Conservation (phyloP, 78 protist genomes). For the Dictyostelium citrinum region DNA sequence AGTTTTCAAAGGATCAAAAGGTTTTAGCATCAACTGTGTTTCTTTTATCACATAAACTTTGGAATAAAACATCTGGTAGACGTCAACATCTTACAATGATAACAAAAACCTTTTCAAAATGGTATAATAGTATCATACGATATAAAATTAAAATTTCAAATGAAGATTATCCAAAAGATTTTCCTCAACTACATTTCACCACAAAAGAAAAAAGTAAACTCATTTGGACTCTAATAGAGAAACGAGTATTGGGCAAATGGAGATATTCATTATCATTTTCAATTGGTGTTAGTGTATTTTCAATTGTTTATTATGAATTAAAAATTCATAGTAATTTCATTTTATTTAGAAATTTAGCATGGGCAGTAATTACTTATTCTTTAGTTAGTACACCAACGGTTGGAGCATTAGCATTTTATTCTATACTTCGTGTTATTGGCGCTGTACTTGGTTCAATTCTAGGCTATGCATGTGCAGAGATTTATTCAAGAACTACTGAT, state of each 20-base stretch:
- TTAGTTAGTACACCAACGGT: not conserved
- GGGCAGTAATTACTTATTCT: conserved; percentile 24
- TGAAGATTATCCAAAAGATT: not conserved
- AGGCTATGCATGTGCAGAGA: conserved; percentile 18
- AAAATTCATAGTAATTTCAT: not conserved
- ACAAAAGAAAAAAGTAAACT: not conserved
- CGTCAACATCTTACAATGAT: not conserved
- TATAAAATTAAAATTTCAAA: not conserved
- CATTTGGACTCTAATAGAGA: not conserved
- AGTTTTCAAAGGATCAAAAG: conserved; percentile 40
- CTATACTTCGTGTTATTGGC: conserved; percentile 9
- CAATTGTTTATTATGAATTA: conserved; percentile 23
- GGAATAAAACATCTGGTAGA: not conserved
- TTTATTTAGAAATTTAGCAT: conserved; percentile 24
- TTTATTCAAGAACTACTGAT: not conserved
- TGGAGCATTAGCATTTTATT: not conserved
- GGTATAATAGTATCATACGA: not conserved
- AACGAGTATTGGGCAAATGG: not conserved
- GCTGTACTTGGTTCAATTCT: not conserved
- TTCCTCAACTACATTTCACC: not conserved
- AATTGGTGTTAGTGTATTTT: conserved; percentile 1
- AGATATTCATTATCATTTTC: not conserved
- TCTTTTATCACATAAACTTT: not conserved
- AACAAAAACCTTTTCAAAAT: not conserved
- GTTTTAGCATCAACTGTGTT: not conserved